Conservation (phyloP, 371 early-diverging fungal genomes). For the Lichtheimia corymbifera region DNA sequence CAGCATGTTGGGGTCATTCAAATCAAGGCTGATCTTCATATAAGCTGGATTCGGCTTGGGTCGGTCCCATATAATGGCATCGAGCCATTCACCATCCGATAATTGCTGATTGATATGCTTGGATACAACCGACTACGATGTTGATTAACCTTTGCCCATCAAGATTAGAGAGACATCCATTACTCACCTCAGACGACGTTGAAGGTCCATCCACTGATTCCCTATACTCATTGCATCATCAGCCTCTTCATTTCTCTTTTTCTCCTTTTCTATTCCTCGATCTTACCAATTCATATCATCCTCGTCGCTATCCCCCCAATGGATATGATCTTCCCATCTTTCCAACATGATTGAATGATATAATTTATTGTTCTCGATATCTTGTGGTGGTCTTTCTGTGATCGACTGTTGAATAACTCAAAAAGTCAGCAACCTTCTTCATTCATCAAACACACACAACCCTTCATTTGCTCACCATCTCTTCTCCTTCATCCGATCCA, state of each 20-base stretch:
- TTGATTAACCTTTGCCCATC: neutral
- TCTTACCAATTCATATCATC: neutral
- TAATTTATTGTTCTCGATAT: conserved; percentile 31
- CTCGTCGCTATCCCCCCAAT: conserved; percentile 60
- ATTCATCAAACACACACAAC: neutral
- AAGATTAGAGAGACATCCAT: no score
- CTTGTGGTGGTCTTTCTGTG: conserved; percentile 1
- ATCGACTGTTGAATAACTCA: neutral
- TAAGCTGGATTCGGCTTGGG: conserved; percentile 56
- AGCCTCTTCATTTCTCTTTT: neutral
- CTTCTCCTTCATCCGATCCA: conserved; percentile 4
- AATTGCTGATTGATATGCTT: conserved; percentile 56
- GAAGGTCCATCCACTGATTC: neutral
- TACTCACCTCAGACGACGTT: neutral
- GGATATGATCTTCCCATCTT: conserved; percentile 81
- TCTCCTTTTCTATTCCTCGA: neutral
- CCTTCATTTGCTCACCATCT: neutral
- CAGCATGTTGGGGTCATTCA: conserved; percentile 77
- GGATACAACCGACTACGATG: conserved; percentile 15
- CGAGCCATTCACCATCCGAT: conserved; percentile 66
- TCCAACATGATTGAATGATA: conserved; percentile 72
- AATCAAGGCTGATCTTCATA: conserved; percentile 68
- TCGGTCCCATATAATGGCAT: conserved; percentile 80
- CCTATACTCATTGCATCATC: neutral
- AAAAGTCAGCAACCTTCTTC: neutral